These are phyloP conservation scores for Fomitopsis pulvina DNA, from an alignment of 768 basidiomycete genomes.

Conservation along the genomic window DNA sequence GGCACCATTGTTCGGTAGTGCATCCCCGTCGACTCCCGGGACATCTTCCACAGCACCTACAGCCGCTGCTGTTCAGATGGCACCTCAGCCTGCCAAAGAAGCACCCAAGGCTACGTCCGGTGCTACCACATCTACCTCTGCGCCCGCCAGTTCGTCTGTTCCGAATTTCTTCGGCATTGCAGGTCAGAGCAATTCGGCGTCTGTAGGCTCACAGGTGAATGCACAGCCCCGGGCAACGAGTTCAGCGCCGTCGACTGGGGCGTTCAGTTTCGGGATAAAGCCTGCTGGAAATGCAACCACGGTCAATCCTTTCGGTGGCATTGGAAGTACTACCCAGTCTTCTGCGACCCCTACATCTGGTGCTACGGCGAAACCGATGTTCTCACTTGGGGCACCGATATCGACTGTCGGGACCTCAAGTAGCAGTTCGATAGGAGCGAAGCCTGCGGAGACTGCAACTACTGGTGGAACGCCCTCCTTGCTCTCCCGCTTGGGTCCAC, in stretches of 20 bases:
- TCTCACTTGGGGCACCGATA: slow-evolving; percentile 6
- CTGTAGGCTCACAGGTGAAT: neutral
- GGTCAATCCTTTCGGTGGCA: slow-evolving; percentile 1
- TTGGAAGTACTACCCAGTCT: slow-evolving; percentile 2
- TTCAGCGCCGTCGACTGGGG: neutral
- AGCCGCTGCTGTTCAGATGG: neutral
- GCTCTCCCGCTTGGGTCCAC: neutral
- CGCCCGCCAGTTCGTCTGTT: slow-evolving; percentile 13
- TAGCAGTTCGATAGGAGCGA: neutral
- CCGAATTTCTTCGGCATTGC: slow-evolving; percentile 24
- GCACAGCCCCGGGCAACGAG: neutral
- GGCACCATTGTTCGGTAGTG: neutral
- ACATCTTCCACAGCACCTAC: neutral
- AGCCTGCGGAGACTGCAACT: neutral
- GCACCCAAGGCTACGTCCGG: slow-evolving; percentile 4
- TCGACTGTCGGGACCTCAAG: neutral
- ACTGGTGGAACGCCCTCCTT: neutral
- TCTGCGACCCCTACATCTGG: slow-evolving; percentile 1
- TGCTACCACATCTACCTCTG: neutral
- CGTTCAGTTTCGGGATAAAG: slow-evolving; percentile 7
- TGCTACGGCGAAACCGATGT: slow-evolving; percentile 10
- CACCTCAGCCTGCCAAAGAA: neutral
- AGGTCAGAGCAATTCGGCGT: neutral
- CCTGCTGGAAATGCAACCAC: neutral
- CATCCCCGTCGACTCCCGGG: neutral